Base-by-base conservation (phyloP, 2,329 filamentous ascomycete genomes). In the Pleoardoris graminearum region DNA sequence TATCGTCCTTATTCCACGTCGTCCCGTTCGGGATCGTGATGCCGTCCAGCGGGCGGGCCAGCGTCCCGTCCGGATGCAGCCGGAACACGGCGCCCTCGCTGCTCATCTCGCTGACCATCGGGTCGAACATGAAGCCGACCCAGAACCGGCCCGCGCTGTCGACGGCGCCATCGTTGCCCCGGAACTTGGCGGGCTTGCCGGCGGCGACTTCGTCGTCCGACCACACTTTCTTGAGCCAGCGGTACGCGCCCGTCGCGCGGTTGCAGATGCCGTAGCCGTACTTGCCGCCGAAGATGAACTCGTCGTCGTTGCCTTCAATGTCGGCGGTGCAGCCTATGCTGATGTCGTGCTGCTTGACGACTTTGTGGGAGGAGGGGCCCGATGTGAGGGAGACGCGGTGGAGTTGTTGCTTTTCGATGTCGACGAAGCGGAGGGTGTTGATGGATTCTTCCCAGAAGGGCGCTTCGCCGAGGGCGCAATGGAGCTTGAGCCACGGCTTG, bases 71-170 rank as follows among this genome's bases (percentile, higher is more conserved):
- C 12, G 80, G 78, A 68, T 87, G 82, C 64, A 96, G 86, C 52
- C 88, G 82, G 75, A 88, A 89, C 16, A 96, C 79, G 11, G 86
- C 81, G 44, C 90, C 75, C 62, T 79, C 76, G 42, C 73, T 69
- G 23, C 63, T 82, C 39, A 84, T 54, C 29, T 73, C 82, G 71
- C 87, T 81, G 5, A 66, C 77, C 65, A 85, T 78, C 50, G 90
- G 87, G 67, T 96, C 90, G 57, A 90, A 94, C 89, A 96, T 96
- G 57, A 84, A 84, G 7, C 91, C 90, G 5, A 91, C 80, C 88
- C 90, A 96, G 75, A 93, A 94, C 29, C 90, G 80, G 27, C 92
- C 91, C 57, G 86, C 81, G 22, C 85, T 86, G 68, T 96, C 91
- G 46, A 90, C 85, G 4, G 85, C 88, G 41, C 91, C 91, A 68